Conservation (phyloP, 2,329 filamentous ascomycete species). For the Trichoderma asperellum region DNA sequence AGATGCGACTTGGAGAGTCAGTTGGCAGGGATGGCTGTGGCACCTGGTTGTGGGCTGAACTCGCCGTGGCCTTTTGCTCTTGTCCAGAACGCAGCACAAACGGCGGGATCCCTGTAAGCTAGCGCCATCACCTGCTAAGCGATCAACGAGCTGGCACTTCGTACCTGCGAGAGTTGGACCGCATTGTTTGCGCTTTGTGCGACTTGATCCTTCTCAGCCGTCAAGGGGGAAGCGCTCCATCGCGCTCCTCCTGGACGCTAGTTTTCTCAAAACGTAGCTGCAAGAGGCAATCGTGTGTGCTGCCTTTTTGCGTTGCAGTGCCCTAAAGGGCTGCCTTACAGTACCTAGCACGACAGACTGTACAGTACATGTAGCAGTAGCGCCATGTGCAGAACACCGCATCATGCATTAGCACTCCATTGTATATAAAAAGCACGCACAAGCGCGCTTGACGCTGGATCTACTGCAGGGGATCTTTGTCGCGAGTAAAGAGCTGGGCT, state of each 20-base stretch:
- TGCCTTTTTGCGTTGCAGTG: not conserved
- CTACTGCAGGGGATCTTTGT: slow-evolving; percentile 28
- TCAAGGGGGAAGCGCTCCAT: not conserved
- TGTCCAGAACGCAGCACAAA: not conserved
- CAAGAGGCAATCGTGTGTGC: not conserved
- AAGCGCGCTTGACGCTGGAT: slow-evolving; percentile 26
- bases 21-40: not conserved
- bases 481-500: not conserved
- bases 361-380: not conserved
- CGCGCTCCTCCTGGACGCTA: not conserved
- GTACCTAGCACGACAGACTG: no score
- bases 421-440: not conserved
- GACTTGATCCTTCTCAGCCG: not conserved
- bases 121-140: not conserved
- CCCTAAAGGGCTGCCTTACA: not conserved
- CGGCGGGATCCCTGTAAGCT: not conserved
- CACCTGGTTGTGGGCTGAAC: slow-evolving; percentile 1
- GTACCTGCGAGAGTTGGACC: not conserved
- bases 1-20: not conserved
- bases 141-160: not conserved
- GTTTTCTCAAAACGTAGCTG: not conserved
- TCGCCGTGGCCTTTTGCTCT: not conserved
- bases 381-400: not conserved
- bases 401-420: not conserved
- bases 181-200: not conserved